Evolutionary conservation across 2,329 filamentous ascomycete species (phyloP).

Genomic region (Pezicula carpinea): DNA sequence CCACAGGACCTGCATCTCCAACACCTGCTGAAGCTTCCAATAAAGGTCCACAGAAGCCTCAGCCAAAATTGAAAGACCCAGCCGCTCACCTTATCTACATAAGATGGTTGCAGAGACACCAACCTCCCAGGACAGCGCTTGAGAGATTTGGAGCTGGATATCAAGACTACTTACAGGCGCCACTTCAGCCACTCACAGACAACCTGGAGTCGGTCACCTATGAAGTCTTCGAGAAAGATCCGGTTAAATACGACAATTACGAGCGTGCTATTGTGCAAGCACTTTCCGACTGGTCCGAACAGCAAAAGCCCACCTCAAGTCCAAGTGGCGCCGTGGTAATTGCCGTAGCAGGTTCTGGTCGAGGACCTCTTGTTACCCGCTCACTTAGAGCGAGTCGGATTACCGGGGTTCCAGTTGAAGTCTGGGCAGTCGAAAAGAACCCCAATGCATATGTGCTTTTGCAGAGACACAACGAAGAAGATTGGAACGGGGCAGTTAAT

Average conservation of each 20-base stretch:
- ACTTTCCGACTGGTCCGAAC: constrained; percentile 70
- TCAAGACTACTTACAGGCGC: constrained; percentile 94
- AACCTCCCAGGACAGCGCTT: constrained; percentile 59
- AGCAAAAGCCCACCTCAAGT: constrained; percentile 70
- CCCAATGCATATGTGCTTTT: constrained; percentile 95
- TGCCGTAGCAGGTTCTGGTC: constrained; percentile 87
- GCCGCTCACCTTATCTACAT: constrained; percentile 75
- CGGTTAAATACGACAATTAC: constrained; percentile 96
- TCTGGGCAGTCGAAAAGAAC: constrained; percentile 97
- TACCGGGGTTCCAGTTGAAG: constrained; percentile 72
- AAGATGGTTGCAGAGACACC: constrained; percentile 76
- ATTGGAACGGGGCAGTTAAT: constrained; percentile 78
- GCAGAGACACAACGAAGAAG: constrained; percentile 74
- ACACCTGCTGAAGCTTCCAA: constrained; percentile 61
- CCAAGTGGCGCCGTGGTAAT: constrained; percentile 70
- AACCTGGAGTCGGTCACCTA: constrained; percentile 97
- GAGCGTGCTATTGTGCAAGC: constrained; percentile 79
- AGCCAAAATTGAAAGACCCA: constrained; percentile 45
- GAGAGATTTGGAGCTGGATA: constrained; percentile 70
- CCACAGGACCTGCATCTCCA: constrained; percentile 48
- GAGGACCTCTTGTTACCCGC: constrained; percentile 86
- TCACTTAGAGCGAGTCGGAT: constrained; percentile 74
- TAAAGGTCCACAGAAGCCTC: constrained; percentile 31
- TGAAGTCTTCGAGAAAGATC: constrained; percentile 97
- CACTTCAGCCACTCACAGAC: constrained; percentile 89